Evolutionary conservation across 306 rosid species (phyloP).

Genomic region (Luffa acutangula): DNA sequence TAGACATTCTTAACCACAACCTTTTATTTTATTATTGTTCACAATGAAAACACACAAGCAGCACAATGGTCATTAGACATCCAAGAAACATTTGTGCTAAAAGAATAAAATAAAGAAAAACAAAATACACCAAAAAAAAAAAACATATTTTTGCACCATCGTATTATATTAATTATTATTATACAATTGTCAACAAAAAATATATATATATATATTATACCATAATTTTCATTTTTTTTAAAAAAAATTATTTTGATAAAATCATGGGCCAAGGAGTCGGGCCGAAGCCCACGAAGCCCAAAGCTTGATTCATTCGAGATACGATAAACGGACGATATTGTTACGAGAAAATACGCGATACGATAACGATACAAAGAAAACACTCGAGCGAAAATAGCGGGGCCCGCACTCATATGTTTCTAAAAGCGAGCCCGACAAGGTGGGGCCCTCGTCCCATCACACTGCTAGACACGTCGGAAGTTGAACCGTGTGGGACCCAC

Average conservation of each 20-base stretch:
- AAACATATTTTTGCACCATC: too few relatives aligned
- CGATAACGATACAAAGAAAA: background rate
- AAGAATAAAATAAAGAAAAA: too few relatives aligned
- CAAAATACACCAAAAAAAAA: too few relatives aligned
- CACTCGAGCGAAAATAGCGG: background rate
- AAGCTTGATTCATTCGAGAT: background rate
- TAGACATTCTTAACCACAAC: background rate
- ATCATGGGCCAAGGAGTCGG: background rate
- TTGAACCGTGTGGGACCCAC: background rate
- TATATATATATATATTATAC: too few relatives aligned
- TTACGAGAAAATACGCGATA: background rate
- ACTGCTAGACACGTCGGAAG: conserved; percentile 1
- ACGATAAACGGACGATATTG: background rate
- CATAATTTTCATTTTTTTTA: too few relatives aligned
- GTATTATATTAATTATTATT: too few relatives aligned
- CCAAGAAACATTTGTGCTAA: too few relatives aligned
- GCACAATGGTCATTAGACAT: too few relatives aligned
- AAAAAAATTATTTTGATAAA: background rate
- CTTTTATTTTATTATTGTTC: background rate
- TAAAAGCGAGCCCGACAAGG: conserved; percentile 2
- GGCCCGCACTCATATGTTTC: background rate
- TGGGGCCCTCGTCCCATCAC: background rate
- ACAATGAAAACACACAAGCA: too few relatives aligned
- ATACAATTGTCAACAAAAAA: too few relatives aligned
- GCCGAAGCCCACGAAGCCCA: background rate